Evolutionary conservation across 2,329 filamentous ascomycete species (phyloP), one percentile per base, ranked within the genome.

Genomic region (Fusarium keratoplasticum): DNA sequence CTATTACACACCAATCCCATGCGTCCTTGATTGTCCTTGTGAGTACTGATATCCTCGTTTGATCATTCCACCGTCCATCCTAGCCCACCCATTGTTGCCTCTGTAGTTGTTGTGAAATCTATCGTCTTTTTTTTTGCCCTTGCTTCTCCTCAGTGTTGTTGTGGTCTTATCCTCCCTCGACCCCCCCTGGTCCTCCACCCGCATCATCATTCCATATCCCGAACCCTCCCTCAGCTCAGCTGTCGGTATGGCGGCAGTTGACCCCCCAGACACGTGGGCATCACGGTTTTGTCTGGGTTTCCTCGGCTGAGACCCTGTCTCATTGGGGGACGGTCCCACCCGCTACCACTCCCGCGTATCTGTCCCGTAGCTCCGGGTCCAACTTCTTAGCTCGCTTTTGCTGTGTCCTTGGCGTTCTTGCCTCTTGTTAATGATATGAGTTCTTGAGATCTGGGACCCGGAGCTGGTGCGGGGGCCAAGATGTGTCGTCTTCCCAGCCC

Each of bases 221-320:
- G 14, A 64, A 36, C 38, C 60, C 60, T 66, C 42, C 27, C 31
- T 38, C 42, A 54, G 20, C 31, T 40, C 50, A 54, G 20, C 42
- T 55, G 35, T 55, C 61, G 42, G 35, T 33, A 63, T 29, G 18
- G 35, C 35, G 61, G 61, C 61, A 55, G 35, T 61, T 36, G 29
- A 33, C 25, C 54, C 47, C 64, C 29, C 29, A 61, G 52, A 25
- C 69, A 74, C 62, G 64, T 72, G 61, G 65, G 55, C 69, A 60
- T 64, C 47, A 71, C 60, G 50, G 40, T 54, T 44, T 59, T 59
- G 61, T 36, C 47, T 61, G 44, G 59, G 61, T 44, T 52, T 58
- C 59, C 61, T 67, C 64, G 54, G 44, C 42, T 61, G 54, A 70
- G 65, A 61, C 40, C 42, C 58, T 72, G 68, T 74, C 69, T 74